A percentile compares a stretch with the other conserved stretches of the same genome.
These are phyloP conservation scores for Mychonastes homosphaera DNA, from an alignment of 139 green algal species.

Conservation along the genomic window DNA sequence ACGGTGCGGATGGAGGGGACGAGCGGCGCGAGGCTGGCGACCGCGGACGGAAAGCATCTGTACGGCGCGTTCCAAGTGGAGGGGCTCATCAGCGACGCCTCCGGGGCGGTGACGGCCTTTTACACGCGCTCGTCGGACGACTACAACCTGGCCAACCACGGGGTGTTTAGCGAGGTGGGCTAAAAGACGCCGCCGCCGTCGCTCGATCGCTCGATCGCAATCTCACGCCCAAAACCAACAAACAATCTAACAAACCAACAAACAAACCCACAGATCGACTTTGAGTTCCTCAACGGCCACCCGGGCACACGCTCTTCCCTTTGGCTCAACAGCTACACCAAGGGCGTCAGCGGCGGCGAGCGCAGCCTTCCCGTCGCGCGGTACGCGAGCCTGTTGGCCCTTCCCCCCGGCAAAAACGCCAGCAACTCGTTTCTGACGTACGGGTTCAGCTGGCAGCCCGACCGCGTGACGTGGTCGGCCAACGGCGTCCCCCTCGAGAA, in stretches of 20 bases:
- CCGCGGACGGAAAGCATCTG: slow-evolving; percentile 5
- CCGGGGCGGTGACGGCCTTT: slow-evolving; percentile 3
- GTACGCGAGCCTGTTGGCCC: neutral
- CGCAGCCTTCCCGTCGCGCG: neutral
- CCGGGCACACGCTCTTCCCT: neutral
- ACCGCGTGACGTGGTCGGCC: neutral
- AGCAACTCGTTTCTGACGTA: neutral
- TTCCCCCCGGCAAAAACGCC: neutral
- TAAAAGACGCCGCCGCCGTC: neutral
- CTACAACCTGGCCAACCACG: slow-evolving; percentile 2
- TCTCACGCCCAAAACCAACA: no score
- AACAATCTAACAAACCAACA: no score
- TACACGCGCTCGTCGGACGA: slow-evolving; percentile 1
- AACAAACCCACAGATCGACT: no score
- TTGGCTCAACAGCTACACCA: slow-evolving; percentile 12
- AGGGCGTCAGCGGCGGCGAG: slow-evolving; percentile 5
- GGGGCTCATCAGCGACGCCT: neutral
- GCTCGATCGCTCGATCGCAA: no score
- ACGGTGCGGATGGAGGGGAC: no score
- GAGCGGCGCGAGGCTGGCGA: slow-evolving; percentile 1
- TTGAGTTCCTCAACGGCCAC: slow-evolving; percentile 2
- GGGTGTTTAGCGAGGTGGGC: neutral
- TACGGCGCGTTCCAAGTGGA: slow-evolving; percentile 5
- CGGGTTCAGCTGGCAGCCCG: slow-evolving; percentile 4
- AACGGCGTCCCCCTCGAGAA: neutral